These are phyloP conservation scores for Nymphaea colorata DNA, from an alignment of 164 flowering plant genomes.

Conservation along the genomic window DNA sequence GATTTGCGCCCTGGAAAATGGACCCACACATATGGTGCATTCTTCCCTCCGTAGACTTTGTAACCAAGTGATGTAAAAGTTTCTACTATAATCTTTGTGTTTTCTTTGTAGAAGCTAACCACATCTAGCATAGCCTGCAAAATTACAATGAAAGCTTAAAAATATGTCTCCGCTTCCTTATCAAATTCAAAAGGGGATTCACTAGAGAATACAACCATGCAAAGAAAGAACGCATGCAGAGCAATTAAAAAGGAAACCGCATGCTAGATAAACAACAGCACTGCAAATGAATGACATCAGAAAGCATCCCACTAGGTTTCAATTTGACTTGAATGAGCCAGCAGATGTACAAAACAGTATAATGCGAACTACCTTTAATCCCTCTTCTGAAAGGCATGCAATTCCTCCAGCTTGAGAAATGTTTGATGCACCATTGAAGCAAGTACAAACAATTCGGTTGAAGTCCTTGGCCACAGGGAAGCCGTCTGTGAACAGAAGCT, in stretches of 20 bases:
- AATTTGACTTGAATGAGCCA: not conserved
- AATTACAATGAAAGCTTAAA: not conserved
- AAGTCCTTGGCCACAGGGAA: conserved; percentile 86
- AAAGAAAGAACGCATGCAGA: not conserved
- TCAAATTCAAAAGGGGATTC: not conserved
- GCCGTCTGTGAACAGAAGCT: conserved; percentile 82
- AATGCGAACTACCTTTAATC: conserved; percentile 41
- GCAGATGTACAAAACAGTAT: not conserved
- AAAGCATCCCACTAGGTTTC: not conserved
- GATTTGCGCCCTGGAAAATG: conserved; percentile 86
- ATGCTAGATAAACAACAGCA: not conserved
- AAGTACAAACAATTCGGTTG: conserved; percentile 82
- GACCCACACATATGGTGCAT: conserved; percentile 95
- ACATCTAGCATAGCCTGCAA: conserved; percentile 70
- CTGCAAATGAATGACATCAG: not conserved
- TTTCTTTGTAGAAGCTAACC: conserved; percentile 76
- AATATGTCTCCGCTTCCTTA: not conserved
- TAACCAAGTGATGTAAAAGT: conserved; percentile 81
- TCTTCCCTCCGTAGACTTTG: conserved; percentile 71
- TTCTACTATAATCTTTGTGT: conserved; percentile 63
- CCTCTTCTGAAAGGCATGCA: conserved; percentile 78
- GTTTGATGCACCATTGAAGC: conserved; percentile 94
- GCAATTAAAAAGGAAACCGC: too few species aligned
- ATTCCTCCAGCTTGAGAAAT: conserved; percentile 90
- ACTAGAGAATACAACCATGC: not conserved